Percentiles rank a stretch among this genome's conserved stretches.
Evolutionary conservation across 1,284 basidiomycete genomes (phyloP).

Genomic region (Cryptococcus sp.): DNA sequence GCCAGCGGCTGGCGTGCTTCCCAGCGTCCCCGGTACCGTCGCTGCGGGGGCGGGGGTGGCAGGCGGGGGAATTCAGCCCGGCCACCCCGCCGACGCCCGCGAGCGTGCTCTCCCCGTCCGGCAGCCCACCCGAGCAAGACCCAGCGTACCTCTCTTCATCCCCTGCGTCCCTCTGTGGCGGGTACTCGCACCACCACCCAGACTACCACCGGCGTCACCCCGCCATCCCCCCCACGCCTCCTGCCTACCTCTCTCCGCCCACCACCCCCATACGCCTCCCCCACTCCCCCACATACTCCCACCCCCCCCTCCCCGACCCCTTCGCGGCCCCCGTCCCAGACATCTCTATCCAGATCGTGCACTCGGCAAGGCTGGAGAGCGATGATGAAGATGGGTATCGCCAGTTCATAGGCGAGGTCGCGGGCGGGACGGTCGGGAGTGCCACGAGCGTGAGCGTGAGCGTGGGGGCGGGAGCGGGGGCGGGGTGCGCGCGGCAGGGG

Average conservation of each 20-base stretch:
- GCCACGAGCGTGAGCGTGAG: no score
- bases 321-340: not conserved
- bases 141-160: not conserved
- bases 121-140: not conserved
- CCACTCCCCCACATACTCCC: not conserved
- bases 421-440: constrained; percentile 18
- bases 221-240: not conserved
- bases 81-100: not conserved
- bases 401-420: constrained; percentile 41
- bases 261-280: not conserved
- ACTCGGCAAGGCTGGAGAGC: constrained; percentile 41
- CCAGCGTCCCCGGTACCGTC: not conserved
- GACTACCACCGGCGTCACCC: no score
- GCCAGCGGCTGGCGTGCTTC: constrained; percentile 20
- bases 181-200: no score
- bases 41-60: not conserved
- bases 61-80: not conserved
- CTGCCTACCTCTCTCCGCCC: not conserved
- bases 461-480: no score
- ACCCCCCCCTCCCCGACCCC: not conserved
- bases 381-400: constrained; percentile 45
- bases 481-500: no score
- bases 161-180: not conserved
- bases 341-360: constrained; percentile 27
- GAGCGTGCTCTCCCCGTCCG: not conserved